Percentiles rank a stretch among this genome's conserved stretches.
Conservation (phyloP, 1,139 yeast species). For the Protomyces gravidus region DNA sequence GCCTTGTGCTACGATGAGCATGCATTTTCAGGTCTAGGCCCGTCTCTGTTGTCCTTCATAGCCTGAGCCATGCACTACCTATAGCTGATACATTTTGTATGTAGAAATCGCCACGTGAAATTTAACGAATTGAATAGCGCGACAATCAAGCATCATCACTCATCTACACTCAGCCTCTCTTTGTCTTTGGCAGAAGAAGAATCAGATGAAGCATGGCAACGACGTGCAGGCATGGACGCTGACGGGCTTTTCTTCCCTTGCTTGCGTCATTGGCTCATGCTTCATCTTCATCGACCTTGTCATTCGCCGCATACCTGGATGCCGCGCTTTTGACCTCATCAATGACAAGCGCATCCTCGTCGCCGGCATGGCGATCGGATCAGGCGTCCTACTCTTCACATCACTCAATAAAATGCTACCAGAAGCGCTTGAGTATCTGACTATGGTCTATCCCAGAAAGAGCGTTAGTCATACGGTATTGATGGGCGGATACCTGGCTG, state of each 20-base stretch:
- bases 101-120: too few relatives aligned
- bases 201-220: conserved; percentile 6
- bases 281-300: conserved; percentile 50
- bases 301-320: conserved; percentile 17
- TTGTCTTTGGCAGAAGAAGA: background rate
- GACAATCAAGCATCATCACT: background rate
- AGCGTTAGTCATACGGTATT: background rate
- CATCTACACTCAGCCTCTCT: background rate
- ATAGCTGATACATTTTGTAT: too few relatives aligned
- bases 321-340: conserved; percentile 8
- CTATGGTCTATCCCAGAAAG: conserved; percentile 35
- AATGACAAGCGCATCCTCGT: conserved; percentile 45
- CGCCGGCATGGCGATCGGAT: conserved; percentile 56
- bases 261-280: conserved; percentile 59
- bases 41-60: too few relatives aligned
- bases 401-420: conserved; percentile 63
- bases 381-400: conserved; percentile 57
- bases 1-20: too few relatives aligned
- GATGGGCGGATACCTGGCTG: conserved; percentile 43
- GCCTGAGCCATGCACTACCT: too few relatives aligned
- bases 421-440: conserved; percentile 45
- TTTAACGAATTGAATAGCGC: too few relatives aligned
- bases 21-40: too few relatives aligned
- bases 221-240: conserved; percentile 54
- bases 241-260: conserved; percentile 52